Evolutionary conservation across 164 flowering plant genomes (phyloP), one percentile per base, ranked within the genome.

Genomic region (Amborella trichopoda): DNA sequence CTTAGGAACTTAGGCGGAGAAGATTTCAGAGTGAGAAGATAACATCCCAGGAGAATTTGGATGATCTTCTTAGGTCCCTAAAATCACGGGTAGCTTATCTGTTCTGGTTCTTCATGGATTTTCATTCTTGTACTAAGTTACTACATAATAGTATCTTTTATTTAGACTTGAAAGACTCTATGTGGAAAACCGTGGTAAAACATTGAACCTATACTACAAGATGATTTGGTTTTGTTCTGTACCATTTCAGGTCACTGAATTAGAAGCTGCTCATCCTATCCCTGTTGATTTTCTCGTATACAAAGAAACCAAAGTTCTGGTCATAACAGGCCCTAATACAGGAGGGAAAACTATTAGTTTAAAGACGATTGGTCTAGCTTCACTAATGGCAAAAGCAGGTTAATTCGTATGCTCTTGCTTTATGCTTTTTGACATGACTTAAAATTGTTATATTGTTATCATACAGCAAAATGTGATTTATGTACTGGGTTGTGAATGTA

Each of bases 351-450:
- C 97, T 44, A 77, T 85, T 54, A 76, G 83, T 78, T 65, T 90
- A 49, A 90, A 90, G 68, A 79, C 95, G 27, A 56, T 85, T 54
- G 97, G 95, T 40, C 68, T 90, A 66, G 94, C 94, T 61, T 75
- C 89, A 49, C 68, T 85, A 81, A 90, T 90, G 97, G 94, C 94
- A 60, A 90, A 78, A 67, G 77, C 95, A 77, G 97, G 97, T 85
- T 45, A 33, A 2, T 22, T n/a, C n/a, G n/a, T n/a, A n/a, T n/a
- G n/a, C n/a, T n/a, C n/a, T n/a, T n/a, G n/a, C n/a, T n/a, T n/a
- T n/a, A n/a, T n/a, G n/a, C n/a, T n/a, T n/a, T n/a, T n/a, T n/a
- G n/a, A n/a, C n/a, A n/a, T n/a, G n/a, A n/a, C n/a, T n/a, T n/a
- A n/a, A n/a, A n/a, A n/a, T n/a, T n/a, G n/a, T n/a, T n/a, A n/a